Percentiles rank a stretch among this genome's conserved stretches.
phyloP scores from a whole-genome alignment of 805 yeast species.

The Isabelozyma gotoi region DNA sequence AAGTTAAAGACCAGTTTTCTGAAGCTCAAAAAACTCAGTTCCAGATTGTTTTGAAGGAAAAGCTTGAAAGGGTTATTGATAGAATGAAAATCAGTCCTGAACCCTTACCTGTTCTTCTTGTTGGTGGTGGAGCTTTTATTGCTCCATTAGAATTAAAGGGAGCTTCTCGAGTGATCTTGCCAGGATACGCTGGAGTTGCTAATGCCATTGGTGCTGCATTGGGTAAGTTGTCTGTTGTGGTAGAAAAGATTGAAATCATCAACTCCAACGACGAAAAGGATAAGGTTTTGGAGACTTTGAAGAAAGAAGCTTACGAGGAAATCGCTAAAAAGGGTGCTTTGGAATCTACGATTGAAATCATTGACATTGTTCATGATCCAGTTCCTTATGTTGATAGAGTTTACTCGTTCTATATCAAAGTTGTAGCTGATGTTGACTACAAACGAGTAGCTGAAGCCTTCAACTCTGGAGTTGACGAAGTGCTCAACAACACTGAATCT shows the following conservation, averaged over 20 bases:
- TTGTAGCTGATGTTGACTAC: constrained; percentile 47
- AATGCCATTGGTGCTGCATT: constrained; percentile 54
- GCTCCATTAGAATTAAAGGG: constrained; percentile 38
- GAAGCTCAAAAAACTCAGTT: constrained; percentile 4
- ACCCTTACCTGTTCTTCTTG: constrained; percentile 42
- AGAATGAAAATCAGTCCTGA: constrained; percentile 46
- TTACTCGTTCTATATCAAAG: constrained; percentile 34
- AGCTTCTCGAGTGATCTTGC: constrained; percentile 41
- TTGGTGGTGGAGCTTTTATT: constrained; percentile 53
- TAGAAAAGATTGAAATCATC: constrained; percentile 14
- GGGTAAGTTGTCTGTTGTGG: constrained; percentile 41
- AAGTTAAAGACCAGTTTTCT: constrained; percentile 16
- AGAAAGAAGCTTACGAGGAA: constrained; percentile 12
- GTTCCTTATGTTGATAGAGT: constrained; percentile 34
- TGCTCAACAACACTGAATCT: neutral
- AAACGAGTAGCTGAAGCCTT: constrained; percentile 10
- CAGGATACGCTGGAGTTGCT: constrained; percentile 43
- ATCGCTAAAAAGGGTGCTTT: constrained; percentile 25
- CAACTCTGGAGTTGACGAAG: constrained; percentile 3
- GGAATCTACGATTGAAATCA: constrained; percentile 18
- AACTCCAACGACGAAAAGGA: constrained; percentile 8
- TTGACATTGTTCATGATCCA: constrained; percentile 23
- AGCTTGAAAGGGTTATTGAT: constrained; percentile 42
- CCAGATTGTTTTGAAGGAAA: constrained; percentile 16
- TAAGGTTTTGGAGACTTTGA: constrained; percentile 12